phyloP scores from a whole-genome alignment of 306 rosid species.

The Vachellia collinsii region DNA sequence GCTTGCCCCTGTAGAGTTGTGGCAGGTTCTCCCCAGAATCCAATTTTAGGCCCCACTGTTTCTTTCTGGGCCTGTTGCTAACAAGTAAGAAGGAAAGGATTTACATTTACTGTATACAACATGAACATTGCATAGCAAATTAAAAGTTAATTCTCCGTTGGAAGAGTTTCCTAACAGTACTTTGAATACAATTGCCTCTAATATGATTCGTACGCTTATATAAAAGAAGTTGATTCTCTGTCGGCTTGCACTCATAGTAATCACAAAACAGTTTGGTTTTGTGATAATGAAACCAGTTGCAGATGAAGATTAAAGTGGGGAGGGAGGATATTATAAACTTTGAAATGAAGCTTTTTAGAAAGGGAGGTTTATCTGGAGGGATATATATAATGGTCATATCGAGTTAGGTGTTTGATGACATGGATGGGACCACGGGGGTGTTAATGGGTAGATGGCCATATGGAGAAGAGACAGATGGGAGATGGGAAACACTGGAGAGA shows the following conservation, averaged over 20 bases:
- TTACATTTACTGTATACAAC: background rate
- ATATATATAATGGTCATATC: background rate
- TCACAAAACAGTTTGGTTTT: background rate
- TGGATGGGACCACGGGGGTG: constrained; percentile 78
- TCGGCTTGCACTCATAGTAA: background rate
- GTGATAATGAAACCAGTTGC: background rate
- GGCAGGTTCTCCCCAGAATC: constrained; percentile 40
- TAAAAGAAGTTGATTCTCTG: background rate
- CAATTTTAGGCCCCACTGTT: constrained; percentile 41
- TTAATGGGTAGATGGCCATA: constrained; percentile 67
- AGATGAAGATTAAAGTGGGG: background rate
- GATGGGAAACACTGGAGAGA: constrained; percentile 68
- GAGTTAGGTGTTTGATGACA: constrained; percentile 47
- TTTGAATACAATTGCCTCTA: no score
- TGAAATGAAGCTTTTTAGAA: constrained; percentile 10
- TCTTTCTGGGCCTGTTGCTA: constrained; percentile 19
- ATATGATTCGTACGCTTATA: no score
- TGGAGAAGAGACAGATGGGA: constrained; percentile 85
- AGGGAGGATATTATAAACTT: background rate
- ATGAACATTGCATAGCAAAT: background rate
- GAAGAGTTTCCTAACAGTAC: no score
- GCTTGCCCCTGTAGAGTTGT: constrained; percentile 38
- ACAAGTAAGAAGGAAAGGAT: background rate
- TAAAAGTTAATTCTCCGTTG: no score
- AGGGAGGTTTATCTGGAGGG: constrained; percentile 31